These are phyloP conservation scores for Phytopythium chamaehyphon DNA, from an alignment of 352 stramenopile genomes.

Conservation along the genomic window DNA sequence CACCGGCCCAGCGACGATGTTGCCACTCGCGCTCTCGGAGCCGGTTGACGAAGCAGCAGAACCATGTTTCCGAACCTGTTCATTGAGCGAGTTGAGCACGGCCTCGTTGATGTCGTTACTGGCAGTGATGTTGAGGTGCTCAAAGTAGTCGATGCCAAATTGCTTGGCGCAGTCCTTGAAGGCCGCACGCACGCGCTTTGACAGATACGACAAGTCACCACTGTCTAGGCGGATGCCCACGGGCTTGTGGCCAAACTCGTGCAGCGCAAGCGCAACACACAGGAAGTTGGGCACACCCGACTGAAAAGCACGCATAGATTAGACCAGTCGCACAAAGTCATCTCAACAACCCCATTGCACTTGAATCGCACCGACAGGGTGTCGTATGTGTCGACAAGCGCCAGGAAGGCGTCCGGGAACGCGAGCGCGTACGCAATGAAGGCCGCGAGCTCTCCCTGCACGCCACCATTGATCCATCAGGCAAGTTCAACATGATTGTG, in stretches of 20 bases:
- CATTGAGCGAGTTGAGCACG: constrained; percentile 92
- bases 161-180: constrained; percentile 49
- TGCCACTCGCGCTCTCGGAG: constrained; percentile 1
- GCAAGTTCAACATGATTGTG: neutral
- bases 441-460: constrained; percentile 95
- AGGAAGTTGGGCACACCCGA: constrained; percentile 97
- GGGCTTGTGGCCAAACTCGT: constrained; percentile 88
- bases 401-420: constrained; percentile 97
- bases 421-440: constrained; percentile 97
- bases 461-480: neutral
- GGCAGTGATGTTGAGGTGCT: constrained; percentile 91
- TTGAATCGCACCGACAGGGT: constrained; percentile 82
- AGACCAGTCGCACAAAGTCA: neutral
- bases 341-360: neutral
- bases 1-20: constrained; percentile 5
- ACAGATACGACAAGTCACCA: constrained; percentile 97
- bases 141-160: constrained; percentile 78
- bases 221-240: constrained; percentile 96
- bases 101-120: constrained; percentile 99
- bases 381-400: constrained; percentile 99
- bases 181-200: constrained; percentile 71
- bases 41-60: neutral
- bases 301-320: constrained; percentile 19
- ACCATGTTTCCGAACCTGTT: constrained; percentile 62
- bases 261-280: constrained; percentile 92